A percentile compares a stretch with the other conserved stretches of the same genome.
Conservation (phyloP, 768 basidiomycete genomes). For the Coprinopsis cinerea region DNA sequence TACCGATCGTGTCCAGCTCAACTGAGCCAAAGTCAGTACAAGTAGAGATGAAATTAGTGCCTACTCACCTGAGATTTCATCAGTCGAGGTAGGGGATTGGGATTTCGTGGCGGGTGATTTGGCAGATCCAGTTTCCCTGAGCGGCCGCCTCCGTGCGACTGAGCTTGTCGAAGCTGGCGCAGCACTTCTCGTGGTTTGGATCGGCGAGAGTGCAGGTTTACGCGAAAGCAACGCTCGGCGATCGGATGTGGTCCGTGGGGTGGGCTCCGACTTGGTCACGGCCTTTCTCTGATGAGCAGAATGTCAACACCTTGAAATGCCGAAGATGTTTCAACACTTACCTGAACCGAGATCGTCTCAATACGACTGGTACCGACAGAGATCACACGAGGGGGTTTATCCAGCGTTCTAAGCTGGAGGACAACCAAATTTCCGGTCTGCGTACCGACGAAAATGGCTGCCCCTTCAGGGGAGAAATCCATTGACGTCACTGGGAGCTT, state of each 20-base stretch:
- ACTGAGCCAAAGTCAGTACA: neutral
- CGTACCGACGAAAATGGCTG: conserved; percentile 60
- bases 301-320: too few species aligned
- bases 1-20: neutral
- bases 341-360: conserved; percentile 54
- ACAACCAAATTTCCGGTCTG: conserved; percentile 57
- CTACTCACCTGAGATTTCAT: neutral
- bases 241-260: too few species aligned
- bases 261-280: too few species aligned
- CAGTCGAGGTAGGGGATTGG: neutral
- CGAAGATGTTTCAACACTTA: conserved; percentile 19
- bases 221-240: too few species aligned
- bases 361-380: conserved; percentile 44
- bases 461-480: conserved; percentile 65
- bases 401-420: conserved; percentile 58
- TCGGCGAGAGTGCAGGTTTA: too few species aligned
- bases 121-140: too few species aligned
- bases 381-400: conserved; percentile 56
- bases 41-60: neutral
- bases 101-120: too few species aligned
- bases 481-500: conserved; percentile 53
- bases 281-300: too few species aligned
- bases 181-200: too few species aligned
- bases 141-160: too few species aligned
- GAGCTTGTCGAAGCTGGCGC: too few species aligned